These are phyloP conservation scores for Candida tropicalis DNA, from an alignment of 1,139 yeast genomes.

Conservation along the genomic window DNA sequence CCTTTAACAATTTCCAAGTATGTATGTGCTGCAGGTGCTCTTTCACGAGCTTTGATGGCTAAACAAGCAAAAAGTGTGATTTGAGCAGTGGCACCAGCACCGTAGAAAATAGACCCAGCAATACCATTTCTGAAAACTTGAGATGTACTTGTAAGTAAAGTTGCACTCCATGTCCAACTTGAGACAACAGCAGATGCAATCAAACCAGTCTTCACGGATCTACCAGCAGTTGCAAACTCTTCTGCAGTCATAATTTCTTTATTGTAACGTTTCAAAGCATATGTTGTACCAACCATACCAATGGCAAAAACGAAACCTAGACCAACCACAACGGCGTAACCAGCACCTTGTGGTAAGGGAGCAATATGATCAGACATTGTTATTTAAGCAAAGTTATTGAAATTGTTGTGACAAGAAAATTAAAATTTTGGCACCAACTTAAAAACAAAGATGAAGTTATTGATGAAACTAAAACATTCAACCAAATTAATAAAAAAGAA, in stretches of 20 bases:
- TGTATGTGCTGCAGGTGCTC: conserved; percentile 62
- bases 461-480: no score
- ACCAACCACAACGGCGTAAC: conserved; percentile 91
- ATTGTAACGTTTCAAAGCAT: conserved; percentile 70
- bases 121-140: conserved; percentile 80
- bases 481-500: no score
- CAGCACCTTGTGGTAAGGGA: conserved; percentile 69
- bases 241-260: conserved; percentile 85
- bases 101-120: conserved; percentile 54
- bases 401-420: not conserved
- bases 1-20: conserved; percentile 55
- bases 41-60: conserved; percentile 58
- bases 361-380: conserved; percentile 10
- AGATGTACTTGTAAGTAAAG: conserved; percentile 74
- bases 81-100: conserved; percentile 58
- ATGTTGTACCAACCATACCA: conserved; percentile 78
- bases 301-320: conserved; percentile 79
- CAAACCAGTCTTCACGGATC: conserved; percentile 78
- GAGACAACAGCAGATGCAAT: conserved; percentile 87
- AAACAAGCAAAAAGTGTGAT: conserved; percentile 53
- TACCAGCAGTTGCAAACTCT: conserved; percentile 86
- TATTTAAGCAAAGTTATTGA: not conserved
- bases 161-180: conserved; percentile 96
- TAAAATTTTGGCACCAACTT: not conserved
- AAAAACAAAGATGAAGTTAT: no score